Base-by-base conservation (phyloP, 805 yeast genomes). In the Tetrapisispora nanseiensis region DNA sequence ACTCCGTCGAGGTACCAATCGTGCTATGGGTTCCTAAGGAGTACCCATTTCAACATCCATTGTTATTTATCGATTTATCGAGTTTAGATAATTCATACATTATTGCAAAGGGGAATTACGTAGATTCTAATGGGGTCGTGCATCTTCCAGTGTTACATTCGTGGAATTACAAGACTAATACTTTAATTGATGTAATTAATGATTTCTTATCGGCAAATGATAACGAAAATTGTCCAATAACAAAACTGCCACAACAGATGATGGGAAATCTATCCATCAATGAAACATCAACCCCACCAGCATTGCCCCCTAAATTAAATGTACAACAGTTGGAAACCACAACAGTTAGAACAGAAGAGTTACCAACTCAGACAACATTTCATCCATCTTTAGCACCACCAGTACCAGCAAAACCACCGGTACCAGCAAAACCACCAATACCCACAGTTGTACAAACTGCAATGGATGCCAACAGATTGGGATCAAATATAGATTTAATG, bases 11-110 rank as follows among this genome's bases (percentile, higher is more conserved):
- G 0, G 62, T 75, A 15, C 89, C 87, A 0, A 52, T 86, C 11
- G 78, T 77, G 41, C 59, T 87, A 4, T 86, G 95, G 95, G 54
- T 89, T 5, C 95, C 95, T 0, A 69, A 71, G 22, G 66, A 69
- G 20, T 87, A 83, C 50, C 95, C 96, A 0, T 50, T 54, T n/a
- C 67, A 63, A 3, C 70, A 80, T 1, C 97, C 97, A 0, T 51
- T 76, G n/a, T 71, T 77, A 0, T 82, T 69, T 54, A 74, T 87
- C 10, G 68, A 72, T 18, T 33, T 57, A 10, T 60, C 51, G 28
- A 78, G 81, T 2, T 70, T 77, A n/a, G 54, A 61, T 20, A 57
- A 55, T 12, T 8, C 11, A 3, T 67, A 68, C 62, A 56, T 68
- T 28, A 57, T 81, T 15, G 67, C 67, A 32, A 82, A 87, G 0